These are phyloP conservation scores for Phylloporus sp. DNA, from an alignment of 768 basidiomycete genomes.

Conservation along the genomic window DNA sequence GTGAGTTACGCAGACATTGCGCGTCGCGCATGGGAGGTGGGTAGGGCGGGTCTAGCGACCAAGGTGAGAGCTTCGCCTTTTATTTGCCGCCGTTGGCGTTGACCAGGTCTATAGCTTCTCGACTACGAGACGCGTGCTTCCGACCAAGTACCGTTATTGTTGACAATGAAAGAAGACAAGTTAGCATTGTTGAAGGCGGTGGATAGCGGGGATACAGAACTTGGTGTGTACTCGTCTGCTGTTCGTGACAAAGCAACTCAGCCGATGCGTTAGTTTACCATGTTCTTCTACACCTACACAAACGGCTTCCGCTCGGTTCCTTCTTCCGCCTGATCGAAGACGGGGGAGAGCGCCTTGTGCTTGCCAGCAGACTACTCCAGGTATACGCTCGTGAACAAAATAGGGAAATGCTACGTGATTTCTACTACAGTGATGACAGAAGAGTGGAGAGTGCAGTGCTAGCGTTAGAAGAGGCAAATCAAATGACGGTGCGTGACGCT, in stretches of 20 bases:
- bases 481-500: slow-evolving; percentile 50
- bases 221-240: slow-evolving; percentile 50
- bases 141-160: slow-evolving; percentile 89
- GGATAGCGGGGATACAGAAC: slow-evolving; percentile 92
- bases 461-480: slow-evolving; percentile 75
- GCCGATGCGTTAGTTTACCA: slow-evolving; percentile 67
- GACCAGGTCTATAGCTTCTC: slow-evolving; percentile 57
- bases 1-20: slow-evolving; percentile 97
- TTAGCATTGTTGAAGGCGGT: slow-evolving; percentile 86
- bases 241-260: background rate
- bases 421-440: slow-evolving; percentile 96
- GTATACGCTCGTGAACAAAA: slow-evolving; percentile 91
- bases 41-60: slow-evolving; percentile 74
- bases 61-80: slow-evolving; percentile 47
- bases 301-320: slow-evolving; percentile 76
- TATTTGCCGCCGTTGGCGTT: background rate
- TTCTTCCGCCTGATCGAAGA: slow-evolving; percentile 96
- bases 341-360: slow-evolving; percentile 67
- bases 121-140: slow-evolving; percentile 86
- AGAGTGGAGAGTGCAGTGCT: slow-evolving; percentile 91
- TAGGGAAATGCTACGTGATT: slow-evolving; percentile 88
- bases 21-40: slow-evolving; percentile 87
- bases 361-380: slow-evolving; percentile 78
- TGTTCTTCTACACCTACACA: slow-evolving; percentile 84
- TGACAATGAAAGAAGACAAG: slow-evolving; percentile 92